Evolutionary conservation across 176 grass and related monocot species (phyloP), one percentile per base, ranked within the genome.

Genomic region (Musa acuminata): DNA sequence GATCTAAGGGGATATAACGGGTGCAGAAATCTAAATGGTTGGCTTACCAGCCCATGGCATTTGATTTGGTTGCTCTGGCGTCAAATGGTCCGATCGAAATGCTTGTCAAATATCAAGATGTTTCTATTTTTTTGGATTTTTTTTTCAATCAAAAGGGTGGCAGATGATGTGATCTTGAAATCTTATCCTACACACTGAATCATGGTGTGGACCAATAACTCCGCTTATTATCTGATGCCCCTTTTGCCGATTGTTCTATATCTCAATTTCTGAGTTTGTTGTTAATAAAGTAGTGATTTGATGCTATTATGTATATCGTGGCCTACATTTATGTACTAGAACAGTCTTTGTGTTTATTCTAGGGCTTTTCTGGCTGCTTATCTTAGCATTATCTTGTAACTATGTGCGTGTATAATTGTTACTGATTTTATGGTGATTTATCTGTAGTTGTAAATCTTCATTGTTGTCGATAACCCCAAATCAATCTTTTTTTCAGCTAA

Each of bases 81-180:
- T 94, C 95, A 99, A 99, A 94, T 94, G 72, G 86, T 82, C 77
- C 80, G 80, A 93, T 77, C 84, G n/a, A 87, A 69, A 91, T 85
- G 57, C 49, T 0, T 50, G 7, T 20, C 8, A 10, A 49, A 49
- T 1, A 49, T 82, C 9, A 0, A 1, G 0, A 50, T 23, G 1
- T 27, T 2, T 27, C 1, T 13, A n/a, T 26, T 0, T 1, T 14
- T 3, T n/a, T 0, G 6, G 11, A 19, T 0, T 7, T n/a, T 51
- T 16, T 11, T 54, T 69, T 13, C 1, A 17, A 8, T 11, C 0
- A 7, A 49, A 0, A 19, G 4, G 29, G 10, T 19, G 23, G 53
- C 72, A 73, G 16, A 29, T 73, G 72, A 73, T 29, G 72, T 17
- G 25, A 55, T 3, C 14, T 43, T 43, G 35, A 43, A 1, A 17